Percentiles rank a stretch among this genome's conserved stretches.
phyloP scores from a whole-genome alignment of 2,329 filamentous ascomycete species.

The Bipolaris cookei region DNA sequence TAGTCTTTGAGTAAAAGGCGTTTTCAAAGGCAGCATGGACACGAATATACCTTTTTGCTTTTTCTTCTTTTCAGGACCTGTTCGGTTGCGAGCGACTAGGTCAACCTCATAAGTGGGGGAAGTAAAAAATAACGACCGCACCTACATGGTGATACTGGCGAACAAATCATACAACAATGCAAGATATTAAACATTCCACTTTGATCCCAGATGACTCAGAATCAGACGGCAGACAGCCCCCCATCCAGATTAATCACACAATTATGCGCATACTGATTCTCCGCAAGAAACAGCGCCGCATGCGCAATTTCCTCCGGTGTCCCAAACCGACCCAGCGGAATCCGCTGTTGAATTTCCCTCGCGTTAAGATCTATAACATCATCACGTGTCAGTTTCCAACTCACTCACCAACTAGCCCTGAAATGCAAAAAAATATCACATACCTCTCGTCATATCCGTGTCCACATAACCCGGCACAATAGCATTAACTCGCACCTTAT shows the following conservation, averaged over 20 bases:
- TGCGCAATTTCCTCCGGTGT: slow-evolving; percentile 76
- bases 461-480: slow-evolving; percentile 83
- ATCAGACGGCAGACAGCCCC: slow-evolving; percentile 69
- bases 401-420: background rate
- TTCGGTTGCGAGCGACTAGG: slow-evolving; percentile 1
- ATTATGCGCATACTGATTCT: slow-evolving; percentile 84
- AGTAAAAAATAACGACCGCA: slow-evolving; percentile 1
- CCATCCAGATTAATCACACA: slow-evolving; percentile 87
- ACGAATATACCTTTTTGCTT: slow-evolving; percentile 21
- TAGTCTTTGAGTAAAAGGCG: slow-evolving; percentile 16
- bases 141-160: slow-evolving; percentile 7
- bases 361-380: slow-evolving; percentile 44
- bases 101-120: background rate
- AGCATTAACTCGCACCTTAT: slow-evolving; percentile 76
- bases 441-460: slow-evolving; percentile 79
- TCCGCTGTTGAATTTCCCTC: slow-evolving; percentile 54
- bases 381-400: slow-evolving; percentile 34
- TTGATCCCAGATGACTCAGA: slow-evolving; percentile 1
- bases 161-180: background rate
- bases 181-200: background rate
- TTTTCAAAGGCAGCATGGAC: slow-evolving; percentile 12
- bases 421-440: background rate
- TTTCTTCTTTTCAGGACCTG: slow-evolving; percentile 1
- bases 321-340: slow-evolving; percentile 73
- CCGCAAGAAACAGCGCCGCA: slow-evolving; percentile 76